Evolutionary conservation across 352 stramenopile species (phyloP), one percentile per base, ranked within the genome.

Genomic region (Phytophthora brassicae): DNA sequence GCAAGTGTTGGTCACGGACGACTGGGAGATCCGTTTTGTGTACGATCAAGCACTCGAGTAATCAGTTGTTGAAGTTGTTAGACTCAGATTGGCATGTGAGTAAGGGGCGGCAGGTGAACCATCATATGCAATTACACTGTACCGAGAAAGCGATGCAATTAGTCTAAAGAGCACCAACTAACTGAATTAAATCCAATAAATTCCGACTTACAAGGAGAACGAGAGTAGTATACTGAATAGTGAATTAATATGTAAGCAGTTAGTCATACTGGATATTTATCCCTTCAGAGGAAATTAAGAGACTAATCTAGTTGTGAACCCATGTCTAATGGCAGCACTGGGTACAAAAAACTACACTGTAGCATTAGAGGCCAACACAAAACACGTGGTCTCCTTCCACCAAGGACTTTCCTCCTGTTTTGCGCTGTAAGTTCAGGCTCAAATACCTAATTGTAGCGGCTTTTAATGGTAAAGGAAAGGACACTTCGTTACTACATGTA

Each of bases 1-100:
- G 16, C 63, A 74, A 35, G 67, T 94, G 50, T 49, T 83, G 16
- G 79, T 84, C 43, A 88, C 84, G 53, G 78, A 83, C 38, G 72
- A 79, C 43, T 96, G 84, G 86, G 64, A 79, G 58, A 72, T 96
- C 24, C 61, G 62, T 28, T 88, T 96, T 22, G 67, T 66, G 36
- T 84, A 72, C 60, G 50, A 74, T 26, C 61, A 72, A 23, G 56
- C 65, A 4, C 50, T 75, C 35, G 63, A 70, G 68, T 75, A 59
- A 59, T 47, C 39, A 43, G 35, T 49, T 57, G 56, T 69, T 66
- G 57, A 59, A 64, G 45, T 28, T 55, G 47, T 68, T 29, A 52
- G 57, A 17, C 36, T 58, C 47, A 64, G 55, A 65, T 60, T 36
- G 52, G 38, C 38, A 44, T 8, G 35, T 42, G 35, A 38, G 11